Percentiles rank a stretch among this genome's conserved stretches.
phyloP scores from a whole-genome alignment of 805 yeast species.

The Candida multigemmis region DNA sequence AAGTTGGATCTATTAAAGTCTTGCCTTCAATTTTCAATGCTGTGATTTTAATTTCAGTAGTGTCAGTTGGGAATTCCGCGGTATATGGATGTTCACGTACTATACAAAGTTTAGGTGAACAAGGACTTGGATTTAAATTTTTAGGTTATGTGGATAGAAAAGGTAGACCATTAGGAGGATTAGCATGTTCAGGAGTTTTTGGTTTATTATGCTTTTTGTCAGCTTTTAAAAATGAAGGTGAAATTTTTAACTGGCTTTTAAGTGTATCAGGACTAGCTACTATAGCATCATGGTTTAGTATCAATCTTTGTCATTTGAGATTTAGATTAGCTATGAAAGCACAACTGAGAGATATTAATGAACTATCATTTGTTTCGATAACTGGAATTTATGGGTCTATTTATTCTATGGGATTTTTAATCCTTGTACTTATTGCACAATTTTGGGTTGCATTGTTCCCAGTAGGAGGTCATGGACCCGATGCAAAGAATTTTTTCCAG shows the following conservation, averaged over 20 bases:
- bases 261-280: slow-evolving; percentile 32
- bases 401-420: slow-evolving; percentile 19
- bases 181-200: slow-evolving; percentile 19
- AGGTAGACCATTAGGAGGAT: slow-evolving; percentile 34
- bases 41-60: slow-evolving; percentile 61
- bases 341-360: slow-evolving; percentile 25
- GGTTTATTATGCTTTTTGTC: slow-evolving; percentile 33
- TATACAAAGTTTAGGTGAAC: slow-evolving; percentile 57
- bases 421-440: slow-evolving; percentile 23
- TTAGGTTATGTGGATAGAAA: slow-evolving; percentile 30
- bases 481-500: slow-evolving; percentile 26
- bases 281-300: slow-evolving; percentile 32
- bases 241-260: slow-evolving; percentile 32
- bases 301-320: slow-evolving; percentile 30
- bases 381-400: slow-evolving; percentile 29
- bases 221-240: slow-evolving; percentile 18
- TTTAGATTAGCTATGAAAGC: slow-evolving; percentile 28
- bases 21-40: slow-evolving; percentile 69
- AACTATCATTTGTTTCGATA: slow-evolving; percentile 23
- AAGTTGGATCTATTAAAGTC: slow-evolving; percentile 50
- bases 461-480: slow-evolving; percentile 15
- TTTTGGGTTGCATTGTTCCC: slow-evolving; percentile 35
- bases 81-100: slow-evolving; percentile 69
- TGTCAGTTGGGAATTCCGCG: slow-evolving; percentile 72
- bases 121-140: slow-evolving; percentile 55